Base-by-base conservation (phyloP, 2,329 filamentous ascomycete genomes). In the Aspergillus ruber region DNA sequence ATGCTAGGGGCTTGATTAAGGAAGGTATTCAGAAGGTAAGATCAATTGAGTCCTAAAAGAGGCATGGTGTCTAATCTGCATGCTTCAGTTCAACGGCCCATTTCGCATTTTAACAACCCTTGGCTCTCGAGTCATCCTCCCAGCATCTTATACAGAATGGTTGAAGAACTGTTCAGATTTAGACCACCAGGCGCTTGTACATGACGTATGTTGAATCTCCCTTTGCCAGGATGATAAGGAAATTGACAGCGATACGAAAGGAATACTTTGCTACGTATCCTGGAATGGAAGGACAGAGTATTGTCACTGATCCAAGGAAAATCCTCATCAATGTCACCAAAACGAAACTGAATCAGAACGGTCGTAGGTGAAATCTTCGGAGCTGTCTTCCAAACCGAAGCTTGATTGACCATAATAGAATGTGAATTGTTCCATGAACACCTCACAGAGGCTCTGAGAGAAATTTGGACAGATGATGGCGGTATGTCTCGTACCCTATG, bases 391-490 rank as follows among this genome's bases (percentile, higher is more conserved):
- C 12, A 8, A 29, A 6, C 15, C 15, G 13, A 12, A 25, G n/a
- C 20, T 25, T 23, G 6, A 20, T 20, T 21, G 18, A 40, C 18
- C 35, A 38, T 40, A 13, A 10, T 40, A 40, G 38, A 40, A 13
- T 23, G 38, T 21, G 20, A 40, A 7, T 18, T n/a, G 15, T 18
- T 40, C 5, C 38, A 40, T 13, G 35, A 44, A n/a, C 35, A 48
- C 20, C 9, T 32, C 17, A 13, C 25, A n/a, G 46, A 49, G 4
- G n/a, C 38, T 18, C 23, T 52, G 27, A 15, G 21, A 39, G 36
- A 47, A 21, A 25, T 46, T 40, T 52, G 47, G 47, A 50, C 47
- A 3, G 44, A 50, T 29, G 9, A 29, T n/a, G 8, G n/a, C n/a
- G 38, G 43, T 48, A 23, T 29, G 18, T 13, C n/a, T 10, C 7